Evolutionary conservation across 768 basidiomycete species (phyloP).

Genomic region (Rhodosporidiobolus sp.): DNA sequence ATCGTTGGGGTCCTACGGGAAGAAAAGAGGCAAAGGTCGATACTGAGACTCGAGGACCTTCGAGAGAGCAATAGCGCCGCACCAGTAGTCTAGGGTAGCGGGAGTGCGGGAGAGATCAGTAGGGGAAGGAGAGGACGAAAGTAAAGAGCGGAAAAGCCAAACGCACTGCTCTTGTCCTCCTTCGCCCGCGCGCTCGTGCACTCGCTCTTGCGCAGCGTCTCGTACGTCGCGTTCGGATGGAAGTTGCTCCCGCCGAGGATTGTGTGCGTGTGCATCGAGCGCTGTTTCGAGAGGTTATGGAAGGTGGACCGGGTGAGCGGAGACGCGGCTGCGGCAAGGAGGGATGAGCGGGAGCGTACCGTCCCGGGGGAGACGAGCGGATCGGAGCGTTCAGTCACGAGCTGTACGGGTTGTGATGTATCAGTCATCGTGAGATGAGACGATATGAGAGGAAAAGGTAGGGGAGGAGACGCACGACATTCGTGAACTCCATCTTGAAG

Average conservation of each 20-base stretch:
- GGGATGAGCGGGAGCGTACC: no score
- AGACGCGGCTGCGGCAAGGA: no score
- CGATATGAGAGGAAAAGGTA: background rate
- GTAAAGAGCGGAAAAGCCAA: background rate
- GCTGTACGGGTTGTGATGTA: no score
- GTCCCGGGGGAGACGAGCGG: constrained; percentile 40
- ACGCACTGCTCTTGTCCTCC: constrained; percentile 47
- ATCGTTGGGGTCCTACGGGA: constrained; percentile 39
- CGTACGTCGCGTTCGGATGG: constrained; percentile 45
- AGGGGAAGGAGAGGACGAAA: no score
- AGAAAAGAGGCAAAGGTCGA: no score
- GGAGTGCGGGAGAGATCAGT: no score
- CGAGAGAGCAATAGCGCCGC: no score
- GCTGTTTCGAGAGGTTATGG: no score
- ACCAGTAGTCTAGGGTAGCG: no score
- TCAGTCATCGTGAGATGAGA: no score
- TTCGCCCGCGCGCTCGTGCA: constrained; percentile 50
- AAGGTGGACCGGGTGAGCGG: no score
- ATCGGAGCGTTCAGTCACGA: constrained; percentile 38
- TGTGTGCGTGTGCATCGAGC: constrained; percentile 45
- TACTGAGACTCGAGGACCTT: no score
- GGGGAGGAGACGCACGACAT: background rate
- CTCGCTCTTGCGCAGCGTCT: constrained; percentile 40
- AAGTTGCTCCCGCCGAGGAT: constrained; percentile 51
- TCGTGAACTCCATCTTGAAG: background rate